phyloP scores from a whole-genome alignment of 331 rosid genomes.

The Telfairia occidentalis region DNA sequence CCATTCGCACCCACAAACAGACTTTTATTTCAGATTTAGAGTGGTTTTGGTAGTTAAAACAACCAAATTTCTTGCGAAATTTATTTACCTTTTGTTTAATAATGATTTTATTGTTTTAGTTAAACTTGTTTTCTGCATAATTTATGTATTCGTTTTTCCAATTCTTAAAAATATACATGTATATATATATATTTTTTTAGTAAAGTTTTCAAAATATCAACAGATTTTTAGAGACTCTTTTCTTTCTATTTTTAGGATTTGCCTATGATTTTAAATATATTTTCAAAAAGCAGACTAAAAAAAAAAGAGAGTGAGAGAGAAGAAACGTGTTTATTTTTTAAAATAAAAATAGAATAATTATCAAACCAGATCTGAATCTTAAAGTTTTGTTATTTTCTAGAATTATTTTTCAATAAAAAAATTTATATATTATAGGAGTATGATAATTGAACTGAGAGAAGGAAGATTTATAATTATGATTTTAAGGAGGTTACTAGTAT shows the following conservation, averaged over 20 bases:
- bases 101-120: neutral
- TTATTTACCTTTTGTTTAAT: neutral
- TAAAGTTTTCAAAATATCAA: neutral
- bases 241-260: neutral
- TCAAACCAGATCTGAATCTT: too few species aligned
- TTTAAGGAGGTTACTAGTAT: too few species aligned
- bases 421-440: too few species aligned
- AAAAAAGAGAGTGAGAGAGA: neutral
- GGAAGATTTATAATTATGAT: too few species aligned
- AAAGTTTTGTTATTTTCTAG: too few species aligned
- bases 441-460: too few species aligned
- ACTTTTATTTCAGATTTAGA: neutral
- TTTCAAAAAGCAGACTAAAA: neutral
- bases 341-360: too few species aligned
- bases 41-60: constrained; percentile 8
- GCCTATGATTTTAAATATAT: neutral
- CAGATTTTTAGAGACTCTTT: neutral
- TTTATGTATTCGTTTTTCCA: neutral
- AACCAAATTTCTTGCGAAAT: neutral
- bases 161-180: too few species aligned
- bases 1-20: neutral
- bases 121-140: neutral
- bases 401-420: too few species aligned
- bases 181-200: too few species aligned
- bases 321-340: too few species aligned